Base-by-base conservation (phyloP, 192 early-diverging fungal genomes). In the Backusella westeae region DNA sequence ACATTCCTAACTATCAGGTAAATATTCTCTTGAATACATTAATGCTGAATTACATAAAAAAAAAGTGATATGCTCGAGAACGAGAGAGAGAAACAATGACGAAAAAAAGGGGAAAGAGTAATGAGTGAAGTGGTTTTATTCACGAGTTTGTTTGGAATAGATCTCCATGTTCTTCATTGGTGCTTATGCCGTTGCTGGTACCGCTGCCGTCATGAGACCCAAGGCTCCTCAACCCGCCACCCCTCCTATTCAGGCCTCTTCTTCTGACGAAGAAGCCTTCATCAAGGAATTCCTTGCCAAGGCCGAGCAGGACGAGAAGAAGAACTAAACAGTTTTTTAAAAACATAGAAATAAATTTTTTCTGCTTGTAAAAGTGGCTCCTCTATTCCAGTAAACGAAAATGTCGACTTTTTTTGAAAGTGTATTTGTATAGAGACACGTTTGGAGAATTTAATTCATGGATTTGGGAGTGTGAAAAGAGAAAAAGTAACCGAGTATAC, bases 221-320 rank as follows among this genome's bases (percentile, higher is more conserved):
- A 80, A 76, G 71, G 63, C 80, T 39, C 44, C 73, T 35, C 42
- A 70, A 42, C 19, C 75, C 67, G 75, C 79, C 49, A 74, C 80
- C 49, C 85, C 85, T 63, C 85, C 85, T 46, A 83, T 86, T 41
- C 75, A 84, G 65, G 80, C 85, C 69, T 74, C 74, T 74, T 84
- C 82, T 38, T 52, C 73, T 44, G 85, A 86, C 14, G 85, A 86
- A 42, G 85, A 86, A 77, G 77, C 80, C 26, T 86, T 86, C 59
- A 86, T 86, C 68, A 78, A 79, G 68, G 82, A 86, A 81, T 86
- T 84, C 80, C 65, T 86, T 38, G 74, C 72, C 34, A 77, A 77
- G 70, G 82, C 80, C 36, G 84, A 83, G 32, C 73, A 36, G 14
- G 80, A 81, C 29, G 82, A 86, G 17, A 79, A 84, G 68, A 71